Base-by-base conservation (phyloP, 805 yeast species). In the Danielia oregonensis region DNA sequence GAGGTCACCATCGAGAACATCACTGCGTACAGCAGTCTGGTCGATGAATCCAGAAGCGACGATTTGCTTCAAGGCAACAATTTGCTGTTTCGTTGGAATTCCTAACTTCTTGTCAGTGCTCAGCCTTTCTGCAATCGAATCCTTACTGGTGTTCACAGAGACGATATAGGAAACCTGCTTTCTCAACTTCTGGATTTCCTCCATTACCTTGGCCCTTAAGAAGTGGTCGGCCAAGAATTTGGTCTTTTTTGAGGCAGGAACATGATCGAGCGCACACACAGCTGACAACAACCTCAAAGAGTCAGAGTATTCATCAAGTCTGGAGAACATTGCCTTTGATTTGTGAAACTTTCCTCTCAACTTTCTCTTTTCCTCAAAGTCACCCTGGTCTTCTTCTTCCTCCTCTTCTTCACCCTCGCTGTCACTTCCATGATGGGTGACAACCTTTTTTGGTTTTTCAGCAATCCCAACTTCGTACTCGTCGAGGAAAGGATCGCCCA, bases 21-120 rank as follows among this genome's bases (percentile, higher is more conserved):
- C 97, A 1, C 86, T 89, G 42, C 97, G 70, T 11, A 86, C 74
- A 1, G 95, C 95, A 15, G 91, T 74, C 53, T 86, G 95, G 57
- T 93, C 99, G 25, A 93, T 71, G 50, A 85, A 93, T 0, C 97
- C 98, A 0, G 97, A 82, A 5, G 96, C 76, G 3, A 91, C 69
- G 79, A 93, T 89, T 60, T 93, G 99, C 52, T 87, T 89, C 42
- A 93, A 59, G 0, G 93, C 83, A 34, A 78, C 73, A 4, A 87
- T 54, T 61, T 93, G 98, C 5, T 61, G 54, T 24, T 76, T 74
- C 6, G 72, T 61, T 1, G 97, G 97, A 5, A 83, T 75, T 0
- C 68, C 74, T n/a, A 85, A 60, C 51, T 70, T 77, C 46, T 78
- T 44, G 8, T 58, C 55, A 10, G 58, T 55, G 5, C 68, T 66